Conservation (phyloP, 78 protist genomes). For the Dictyostelium capitatum region DNA sequence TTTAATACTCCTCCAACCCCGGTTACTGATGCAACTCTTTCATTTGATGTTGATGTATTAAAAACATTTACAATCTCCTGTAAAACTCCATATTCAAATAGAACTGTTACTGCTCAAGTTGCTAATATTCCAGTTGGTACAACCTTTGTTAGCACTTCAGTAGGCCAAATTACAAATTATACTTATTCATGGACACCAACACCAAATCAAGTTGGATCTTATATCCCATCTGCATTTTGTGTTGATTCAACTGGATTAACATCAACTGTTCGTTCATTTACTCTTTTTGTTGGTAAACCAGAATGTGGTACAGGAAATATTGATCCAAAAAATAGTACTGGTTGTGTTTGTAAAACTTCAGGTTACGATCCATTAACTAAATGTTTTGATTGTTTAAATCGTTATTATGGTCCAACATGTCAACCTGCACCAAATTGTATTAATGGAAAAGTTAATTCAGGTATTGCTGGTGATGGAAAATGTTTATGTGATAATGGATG, state of each 20-base stretch:
- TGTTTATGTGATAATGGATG: constrained; percentile 61
- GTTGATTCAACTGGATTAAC: neutral
- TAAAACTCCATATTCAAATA: neutral
- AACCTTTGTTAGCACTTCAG: neutral
- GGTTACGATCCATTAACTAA: constrained; percentile 10
- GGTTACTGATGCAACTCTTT: neutral
- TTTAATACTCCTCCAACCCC: constrained; percentile 47
- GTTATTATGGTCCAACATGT: constrained; percentile 45
- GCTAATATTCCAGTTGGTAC: constrained; percentile 28
- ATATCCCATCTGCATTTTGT: neutral
- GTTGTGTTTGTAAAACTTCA: constrained; percentile 1
- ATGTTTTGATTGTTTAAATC: constrained; percentile 26
- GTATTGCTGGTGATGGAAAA: constrained; percentile 42
- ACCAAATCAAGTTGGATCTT: neutral
- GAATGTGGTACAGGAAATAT: constrained; percentile 35
- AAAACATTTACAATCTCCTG: neutral
- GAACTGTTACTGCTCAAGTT: neutral
- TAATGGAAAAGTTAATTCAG: constrained; percentile 26
- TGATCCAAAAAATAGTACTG: neutral
- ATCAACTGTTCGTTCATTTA: constrained; percentile 10
- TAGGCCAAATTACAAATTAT: neutral
- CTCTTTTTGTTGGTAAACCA: constrained; percentile 14
- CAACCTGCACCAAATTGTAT: neutral
- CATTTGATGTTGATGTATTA: neutral
- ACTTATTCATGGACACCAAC: constrained; percentile 21